These are phyloP conservation scores for Colletotrichum sp. DNA, from an alignment of 2,329 filamentous ascomycete species.

Conservation along the genomic window DNA sequence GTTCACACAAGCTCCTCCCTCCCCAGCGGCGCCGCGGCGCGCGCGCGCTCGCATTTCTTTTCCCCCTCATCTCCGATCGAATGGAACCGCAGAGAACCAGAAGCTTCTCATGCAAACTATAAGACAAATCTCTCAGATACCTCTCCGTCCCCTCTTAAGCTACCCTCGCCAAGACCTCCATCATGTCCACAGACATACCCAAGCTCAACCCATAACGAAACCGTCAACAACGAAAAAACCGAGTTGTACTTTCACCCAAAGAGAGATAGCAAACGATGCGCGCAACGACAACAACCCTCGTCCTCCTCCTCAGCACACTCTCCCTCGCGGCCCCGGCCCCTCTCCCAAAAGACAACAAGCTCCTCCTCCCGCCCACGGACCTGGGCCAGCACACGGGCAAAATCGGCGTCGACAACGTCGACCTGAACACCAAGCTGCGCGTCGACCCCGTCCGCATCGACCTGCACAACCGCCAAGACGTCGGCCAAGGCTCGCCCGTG, in stretches of 20 bases:
- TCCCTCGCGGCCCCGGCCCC: neutral
- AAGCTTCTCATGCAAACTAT: neutral
- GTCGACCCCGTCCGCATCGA: constrained; percentile 6
- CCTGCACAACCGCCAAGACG: neutral
- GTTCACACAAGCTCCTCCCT: neutral
- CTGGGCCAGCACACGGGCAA: neutral
- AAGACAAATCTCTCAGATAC: neutral
- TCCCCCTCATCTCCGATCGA: neutral
- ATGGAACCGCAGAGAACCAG: neutral
- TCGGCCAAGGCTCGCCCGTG: neutral
- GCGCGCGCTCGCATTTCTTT: neutral
- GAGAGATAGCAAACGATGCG: neutral
- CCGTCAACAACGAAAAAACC: neutral
- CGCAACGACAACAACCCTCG: neutral
- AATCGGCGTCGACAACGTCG: constrained; percentile 15
- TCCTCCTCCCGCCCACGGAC: neutral
- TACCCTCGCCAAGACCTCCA: neutral
- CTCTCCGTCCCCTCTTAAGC: neutral
- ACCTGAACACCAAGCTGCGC: constrained; percentile 1
- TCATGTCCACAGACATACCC: neutral
- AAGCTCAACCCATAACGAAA: neutral
- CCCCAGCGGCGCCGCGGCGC: neutral
- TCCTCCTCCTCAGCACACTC: neutral
- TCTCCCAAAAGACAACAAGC: neutral
- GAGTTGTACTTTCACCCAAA: neutral